Percentiles rank a stretch among this genome's conserved stretches.
phyloP scores from a whole-genome alignment of 371 early-diverging fungal species.

The Mucor lusitanicus region DNA sequence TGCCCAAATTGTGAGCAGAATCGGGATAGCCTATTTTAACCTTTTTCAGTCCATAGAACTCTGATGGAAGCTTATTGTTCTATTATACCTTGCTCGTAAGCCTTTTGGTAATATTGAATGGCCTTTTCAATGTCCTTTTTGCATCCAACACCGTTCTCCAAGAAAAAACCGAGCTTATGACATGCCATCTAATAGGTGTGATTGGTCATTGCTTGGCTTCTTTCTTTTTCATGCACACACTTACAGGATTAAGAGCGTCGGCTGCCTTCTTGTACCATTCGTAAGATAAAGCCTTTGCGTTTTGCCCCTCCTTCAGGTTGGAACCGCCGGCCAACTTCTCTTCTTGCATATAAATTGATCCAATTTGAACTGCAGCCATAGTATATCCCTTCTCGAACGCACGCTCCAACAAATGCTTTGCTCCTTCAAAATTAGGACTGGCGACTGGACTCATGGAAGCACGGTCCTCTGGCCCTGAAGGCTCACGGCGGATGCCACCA shows the following conservation, averaged over 20 bases:
- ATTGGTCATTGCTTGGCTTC: background rate
- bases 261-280: constrained; percentile 60
- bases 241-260: constrained; percentile 55
- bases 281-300: constrained; percentile 51
- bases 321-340: constrained; percentile 53
- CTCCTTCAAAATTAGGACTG: constrained; percentile 60
- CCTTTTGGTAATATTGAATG: constrained; percentile 53
- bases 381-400: constrained; percentile 56
- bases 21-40: constrained; percentile 55
- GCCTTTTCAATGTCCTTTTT: constrained; percentile 45
- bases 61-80: background rate
- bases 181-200: constrained; percentile 49
- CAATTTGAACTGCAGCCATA: constrained; percentile 65
- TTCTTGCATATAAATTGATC: constrained; percentile 60
- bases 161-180: constrained; percentile 60
- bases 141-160: constrained; percentile 51
- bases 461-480: constrained; percentile 35
- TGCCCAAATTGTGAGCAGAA: constrained; percentile 60
- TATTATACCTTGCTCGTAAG: constrained; percentile 52
- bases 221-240: background rate
- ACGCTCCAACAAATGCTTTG: constrained; percentile 53
- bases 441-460: constrained; percentile 55
- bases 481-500: constrained; percentile 56
- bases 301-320: constrained; percentile 53
- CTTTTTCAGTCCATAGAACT: background rate